These are phyloP conservation scores for Monosporozyma solicola DNA, from an alignment of 805 yeast genomes.

Conservation along the genomic window DNA sequence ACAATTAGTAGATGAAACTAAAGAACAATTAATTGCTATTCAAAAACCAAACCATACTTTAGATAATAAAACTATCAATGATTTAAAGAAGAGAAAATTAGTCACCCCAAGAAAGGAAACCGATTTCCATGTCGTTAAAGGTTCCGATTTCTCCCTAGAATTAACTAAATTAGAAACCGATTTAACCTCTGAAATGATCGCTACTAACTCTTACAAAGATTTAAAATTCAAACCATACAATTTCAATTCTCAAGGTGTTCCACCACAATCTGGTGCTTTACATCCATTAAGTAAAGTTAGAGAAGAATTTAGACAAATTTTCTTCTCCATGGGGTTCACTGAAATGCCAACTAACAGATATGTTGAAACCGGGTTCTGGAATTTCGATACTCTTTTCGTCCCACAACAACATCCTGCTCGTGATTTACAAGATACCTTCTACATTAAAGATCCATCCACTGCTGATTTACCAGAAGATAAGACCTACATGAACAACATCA, in stretches of 20 bases:
- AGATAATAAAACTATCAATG: constrained; percentile 62
- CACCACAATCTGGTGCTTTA: constrained; percentile 81
- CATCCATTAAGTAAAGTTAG: constrained; percentile 96
- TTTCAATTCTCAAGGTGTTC: constrained; percentile 89
- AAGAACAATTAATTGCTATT: constrained; percentile 51
- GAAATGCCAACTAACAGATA: constrained; percentile 99
- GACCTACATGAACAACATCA: constrained; percentile 67
- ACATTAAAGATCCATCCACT: constrained; percentile 80
- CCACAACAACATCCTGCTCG: constrained; percentile 99
- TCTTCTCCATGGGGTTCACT: constrained; percentile 95
- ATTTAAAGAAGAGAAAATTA: constrained; percentile 91
- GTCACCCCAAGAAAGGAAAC: constrained; percentile 59
- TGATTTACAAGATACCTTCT: constrained; percentile 97
- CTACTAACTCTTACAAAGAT: constrained; percentile 70
- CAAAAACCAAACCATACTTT: constrained; percentile 9
- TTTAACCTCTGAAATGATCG: constrained; percentile 86
- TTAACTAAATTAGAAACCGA: constrained; percentile 85
- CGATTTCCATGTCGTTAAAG: constrained; percentile 71
- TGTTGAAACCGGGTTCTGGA: constrained; percentile 98
- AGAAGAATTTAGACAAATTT: constrained; percentile 95
- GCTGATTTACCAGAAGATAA: constrained; percentile 81
- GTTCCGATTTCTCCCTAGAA: constrained; percentile 72
- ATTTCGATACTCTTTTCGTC: constrained; percentile 89
- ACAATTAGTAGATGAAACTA: constrained; percentile 51
- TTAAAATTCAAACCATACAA: constrained; percentile 90